A percentile compares a stretch with the other conserved stretches of the same genome.
phyloP scores from a whole-genome alignment of 23 red algal species.

The Gracilaria domingensis region DNA sequence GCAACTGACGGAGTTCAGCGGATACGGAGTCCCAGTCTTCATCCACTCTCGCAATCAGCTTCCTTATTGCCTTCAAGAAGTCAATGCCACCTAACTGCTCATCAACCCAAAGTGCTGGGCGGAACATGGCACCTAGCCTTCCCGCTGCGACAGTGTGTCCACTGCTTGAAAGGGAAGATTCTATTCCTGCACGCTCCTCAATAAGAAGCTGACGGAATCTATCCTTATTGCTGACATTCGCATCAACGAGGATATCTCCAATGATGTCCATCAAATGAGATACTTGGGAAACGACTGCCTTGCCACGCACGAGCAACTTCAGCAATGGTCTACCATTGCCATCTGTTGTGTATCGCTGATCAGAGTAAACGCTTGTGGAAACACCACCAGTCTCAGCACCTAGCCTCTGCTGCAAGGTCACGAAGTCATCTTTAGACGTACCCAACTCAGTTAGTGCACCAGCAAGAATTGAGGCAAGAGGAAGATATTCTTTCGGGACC shows the following conservation, averaged over 20 bases:
- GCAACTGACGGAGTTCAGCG: constrained; percentile 68
- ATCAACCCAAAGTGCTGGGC: constrained; percentile 66
- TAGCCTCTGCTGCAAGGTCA: constrained; percentile 85
- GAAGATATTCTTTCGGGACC: constrained; percentile 79
- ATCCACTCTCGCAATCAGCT: constrained; percentile 77
- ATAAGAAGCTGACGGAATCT: constrained; percentile 91
- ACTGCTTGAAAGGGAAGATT: constrained; percentile 75
- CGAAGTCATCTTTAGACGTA: constrained; percentile 84
- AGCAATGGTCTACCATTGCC: constrained; percentile 76
- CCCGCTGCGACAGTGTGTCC: constrained; percentile 82
- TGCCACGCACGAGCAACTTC: constrained; percentile 86
- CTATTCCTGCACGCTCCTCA: constrained; percentile 89
- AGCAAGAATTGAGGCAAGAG: constrained; percentile 77
- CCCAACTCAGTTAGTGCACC: constrained; percentile 85
- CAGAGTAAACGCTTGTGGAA: constrained; percentile 47
- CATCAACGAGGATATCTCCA: constrained; percentile 83
- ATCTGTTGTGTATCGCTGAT: constrained; percentile 68
- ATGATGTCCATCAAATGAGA: constrained; percentile 70
- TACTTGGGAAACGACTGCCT: constrained; percentile 66
- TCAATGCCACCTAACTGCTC: constrained; percentile 93
- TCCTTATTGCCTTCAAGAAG: constrained; percentile 74
- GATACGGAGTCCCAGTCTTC: constrained; percentile 82
- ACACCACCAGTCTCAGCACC: constrained; percentile 94
- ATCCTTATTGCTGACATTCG: constrained; percentile 78
- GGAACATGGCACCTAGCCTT: constrained; percentile 84